Evolutionary conservation across 164 flowering plant species (phyloP).

Genomic region (Piper betle): DNA sequence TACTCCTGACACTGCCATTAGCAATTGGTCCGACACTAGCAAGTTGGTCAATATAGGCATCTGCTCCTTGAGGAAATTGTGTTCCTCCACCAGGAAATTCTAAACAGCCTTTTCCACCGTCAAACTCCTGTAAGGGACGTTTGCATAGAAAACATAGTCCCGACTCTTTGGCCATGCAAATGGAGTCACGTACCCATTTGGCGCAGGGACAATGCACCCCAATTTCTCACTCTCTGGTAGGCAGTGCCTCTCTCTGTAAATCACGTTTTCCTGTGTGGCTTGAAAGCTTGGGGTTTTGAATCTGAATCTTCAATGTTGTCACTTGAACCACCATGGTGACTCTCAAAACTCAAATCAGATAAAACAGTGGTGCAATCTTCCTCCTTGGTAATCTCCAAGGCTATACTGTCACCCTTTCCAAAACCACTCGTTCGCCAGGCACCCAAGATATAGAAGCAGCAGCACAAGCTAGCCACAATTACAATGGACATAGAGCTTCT

Average conservation of each 20-base stretch:
- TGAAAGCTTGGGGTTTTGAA: constrained; percentile 23
- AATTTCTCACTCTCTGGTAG: constrained; percentile 52
- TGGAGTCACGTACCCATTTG: constrained; percentile 80
- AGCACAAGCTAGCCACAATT: constrained; percentile 68
- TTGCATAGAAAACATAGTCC: constrained; percentile 85
- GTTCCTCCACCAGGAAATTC: constrained; percentile 96
- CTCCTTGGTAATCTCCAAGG: constrained; percentile 48
- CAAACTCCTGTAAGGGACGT: constrained; percentile 81
- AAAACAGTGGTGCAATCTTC: constrained; percentile 45
- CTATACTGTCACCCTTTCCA: constrained; percentile 83
- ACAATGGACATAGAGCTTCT: constrained; percentile 62
- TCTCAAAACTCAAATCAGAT: constrained; percentile 58
- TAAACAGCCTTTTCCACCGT: constrained; percentile 93
- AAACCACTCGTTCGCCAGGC: constrained; percentile 95
- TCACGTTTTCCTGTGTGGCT: constrained; percentile 66
- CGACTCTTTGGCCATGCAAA: constrained; percentile 96
- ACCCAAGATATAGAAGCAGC: constrained; percentile 77
- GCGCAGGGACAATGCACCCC: constrained; percentile 80
- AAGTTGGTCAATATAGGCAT: constrained; percentile 70
- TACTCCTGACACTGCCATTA: constrained; percentile 79
- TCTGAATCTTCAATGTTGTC: constrained; percentile 24
- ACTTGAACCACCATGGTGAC: constrained; percentile 53
- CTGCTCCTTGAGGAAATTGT: constrained; percentile 91
- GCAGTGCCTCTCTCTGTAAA: constrained; percentile 82
- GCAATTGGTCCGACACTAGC: constrained; percentile 66